Percentiles rank a stretch among this genome's conserved stretches.
phyloP scores from a whole-genome alignment of 352 stramenopile species.

The Phytophthora europaea region DNA sequence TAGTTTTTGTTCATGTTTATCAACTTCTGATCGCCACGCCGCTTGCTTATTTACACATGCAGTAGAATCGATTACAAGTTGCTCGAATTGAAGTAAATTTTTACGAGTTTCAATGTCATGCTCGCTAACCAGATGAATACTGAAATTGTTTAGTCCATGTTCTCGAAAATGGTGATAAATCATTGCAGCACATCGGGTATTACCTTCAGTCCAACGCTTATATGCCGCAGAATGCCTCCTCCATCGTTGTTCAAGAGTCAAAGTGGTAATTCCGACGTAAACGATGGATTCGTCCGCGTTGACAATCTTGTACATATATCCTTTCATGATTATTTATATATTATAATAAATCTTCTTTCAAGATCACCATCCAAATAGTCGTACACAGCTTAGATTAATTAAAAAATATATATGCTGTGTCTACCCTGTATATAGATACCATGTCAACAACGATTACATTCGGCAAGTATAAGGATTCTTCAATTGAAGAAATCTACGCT shows the following conservation, averaged over 20 bases:
- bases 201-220: neutral
- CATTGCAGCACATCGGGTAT: neutral
- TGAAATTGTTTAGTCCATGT: constrained; percentile 1
- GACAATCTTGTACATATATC: constrained; percentile 4
- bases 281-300: neutral
- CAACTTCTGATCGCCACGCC: constrained; percentile 16
- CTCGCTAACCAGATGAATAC: neutral
- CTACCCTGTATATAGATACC: too few relatives aligned
- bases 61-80: constrained; percentile 6
- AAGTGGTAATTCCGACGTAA: neutral
- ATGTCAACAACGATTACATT: too few relatives aligned
- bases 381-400: too few relatives aligned
- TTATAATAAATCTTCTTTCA: too few relatives aligned
- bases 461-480: too few relatives aligned
- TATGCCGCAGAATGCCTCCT: neutral
- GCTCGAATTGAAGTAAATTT: constrained; percentile 5
- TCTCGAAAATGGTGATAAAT: neutral
- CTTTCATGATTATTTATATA: too few relatives aligned
- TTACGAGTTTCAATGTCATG: constrained; percentile 7
- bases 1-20: constrained; percentile 1
- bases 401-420: too few relatives aligned
- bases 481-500: too few relatives aligned
- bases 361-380: too few relatives aligned
- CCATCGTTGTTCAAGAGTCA: neutral
- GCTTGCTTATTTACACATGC: constrained; percentile 4